A percentile compares a stretch with the other conserved stretches of the same genome.
Conservation (phyloP, 768 basidiomycete genomes). For the Amylocystis lapponica region DNA sequence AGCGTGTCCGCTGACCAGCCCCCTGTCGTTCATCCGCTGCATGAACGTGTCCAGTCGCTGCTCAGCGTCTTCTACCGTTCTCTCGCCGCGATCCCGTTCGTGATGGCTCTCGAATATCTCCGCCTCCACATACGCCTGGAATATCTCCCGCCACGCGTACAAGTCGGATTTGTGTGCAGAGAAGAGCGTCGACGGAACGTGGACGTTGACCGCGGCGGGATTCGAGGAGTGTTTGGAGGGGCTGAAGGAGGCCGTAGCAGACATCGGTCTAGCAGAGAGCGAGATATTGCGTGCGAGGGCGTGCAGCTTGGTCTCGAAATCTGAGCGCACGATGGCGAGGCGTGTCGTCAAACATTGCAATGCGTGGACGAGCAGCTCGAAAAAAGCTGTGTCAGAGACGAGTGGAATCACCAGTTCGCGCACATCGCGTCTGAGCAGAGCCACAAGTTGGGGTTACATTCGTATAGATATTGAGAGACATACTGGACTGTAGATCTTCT, state of each 20-base stretch:
- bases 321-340: constrained; percentile 42
- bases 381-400: constrained; percentile 75
- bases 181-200: constrained; percentile 6
- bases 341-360: constrained; percentile 50
- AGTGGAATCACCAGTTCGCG: constrained; percentile 71
- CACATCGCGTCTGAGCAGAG: constrained; percentile 1
- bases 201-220: constrained; percentile 17
- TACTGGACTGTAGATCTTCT: not conserved
- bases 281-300: constrained; percentile 40
- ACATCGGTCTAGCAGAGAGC: constrained; percentile 26
- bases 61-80: constrained; percentile 66
- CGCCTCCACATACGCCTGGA: constrained; percentile 78
- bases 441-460: not conserved
- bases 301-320: constrained; percentile 43
- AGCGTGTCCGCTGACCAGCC: constrained; percentile 38
- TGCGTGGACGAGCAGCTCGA: constrained; percentile 60
- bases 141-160: constrained; percentile 87
- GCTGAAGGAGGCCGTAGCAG: constrained; percentile 28
- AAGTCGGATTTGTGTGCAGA: constrained; percentile 46
- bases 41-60: constrained; percentile 63
- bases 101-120: constrained; percentile 76
- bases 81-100: constrained; percentile 64
- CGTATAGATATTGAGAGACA: constrained; percentile 5
- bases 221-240: constrained; percentile 22
- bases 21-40: constrained; percentile 40